Percentiles rank a stretch among this genome's conserved stretches.
Conservation (phyloP, 106 monocot species). For the Dendrobium huoshanense region DNA sequence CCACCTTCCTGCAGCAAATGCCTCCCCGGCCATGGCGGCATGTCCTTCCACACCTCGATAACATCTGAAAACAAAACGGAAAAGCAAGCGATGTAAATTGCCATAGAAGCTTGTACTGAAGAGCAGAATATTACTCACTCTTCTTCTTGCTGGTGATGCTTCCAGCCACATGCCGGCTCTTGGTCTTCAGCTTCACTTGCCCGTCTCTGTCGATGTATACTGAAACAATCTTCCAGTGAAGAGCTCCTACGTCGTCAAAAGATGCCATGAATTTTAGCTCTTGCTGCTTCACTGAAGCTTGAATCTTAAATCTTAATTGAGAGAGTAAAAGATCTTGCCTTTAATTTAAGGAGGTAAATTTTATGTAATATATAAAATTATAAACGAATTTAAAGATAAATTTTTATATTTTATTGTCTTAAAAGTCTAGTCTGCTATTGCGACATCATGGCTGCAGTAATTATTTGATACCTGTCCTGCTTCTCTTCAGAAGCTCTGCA, state of each 20-base stretch:
- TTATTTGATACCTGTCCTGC: slow-evolving; percentile 56
- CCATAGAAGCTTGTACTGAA: background rate
- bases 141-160: slow-evolving; percentile 93
- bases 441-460: too few species aligned
- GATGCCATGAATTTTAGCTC: too few species aligned
- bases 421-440: too few species aligned
- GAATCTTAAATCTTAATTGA: too few species aligned
- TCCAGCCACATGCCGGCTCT: slow-evolving; percentile 77
- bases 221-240: slow-evolving; percentile 88
- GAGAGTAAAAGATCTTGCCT: too few species aligned
- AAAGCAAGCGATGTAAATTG: background rate
- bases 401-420: too few species aligned
- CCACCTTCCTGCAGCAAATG: slow-evolving; percentile 73
- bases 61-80: slow-evolving; percentile 33
- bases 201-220: slow-evolving; percentile 36
- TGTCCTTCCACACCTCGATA: slow-evolving; percentile 55
- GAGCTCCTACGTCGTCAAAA: slow-evolving; percentile 34
- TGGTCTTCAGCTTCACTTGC: slow-evolving; percentile 35
- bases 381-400: too few species aligned
- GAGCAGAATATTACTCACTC: slow-evolving; percentile 20
- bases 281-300: too few species aligned
- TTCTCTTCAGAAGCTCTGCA: slow-evolving; percentile 73
- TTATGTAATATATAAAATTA: too few species aligned
- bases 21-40: slow-evolving; percentile 72
- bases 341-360: too few species aligned